Percentiles rank a stretch among this genome's conserved stretches.
phyloP scores from a whole-genome alignment of 1,284 basidiomycete genomes.

The Xanthoconium separans region DNA sequence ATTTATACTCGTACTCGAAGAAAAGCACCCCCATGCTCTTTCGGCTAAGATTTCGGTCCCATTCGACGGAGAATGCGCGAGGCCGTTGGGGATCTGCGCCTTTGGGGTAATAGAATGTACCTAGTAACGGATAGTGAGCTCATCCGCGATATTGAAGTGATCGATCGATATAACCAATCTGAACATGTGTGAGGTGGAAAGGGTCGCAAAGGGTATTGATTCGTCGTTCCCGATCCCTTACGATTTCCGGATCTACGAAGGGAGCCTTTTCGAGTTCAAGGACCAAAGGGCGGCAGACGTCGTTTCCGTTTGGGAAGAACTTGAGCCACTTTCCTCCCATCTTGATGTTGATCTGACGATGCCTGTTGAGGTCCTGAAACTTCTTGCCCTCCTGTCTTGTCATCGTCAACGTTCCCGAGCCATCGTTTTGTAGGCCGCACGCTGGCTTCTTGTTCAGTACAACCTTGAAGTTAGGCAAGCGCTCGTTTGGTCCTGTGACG shows the following conservation, averaged over 20 bases:
- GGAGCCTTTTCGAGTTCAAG: slow-evolving; percentile 54
- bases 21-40: slow-evolving; percentile 51
- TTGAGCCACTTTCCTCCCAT: slow-evolving; percentile 38
- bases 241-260: slow-evolving; percentile 59
- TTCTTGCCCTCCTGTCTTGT: slow-evolving; percentile 39
- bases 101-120: slow-evolving; percentile 32
- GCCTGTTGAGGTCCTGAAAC: slow-evolving; percentile 44
- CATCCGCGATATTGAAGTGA: background rate
- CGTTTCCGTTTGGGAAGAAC: slow-evolving; percentile 22
- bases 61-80: slow-evolving; percentile 66
- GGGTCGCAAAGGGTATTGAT: slow-evolving; percentile 43
- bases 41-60: slow-evolving; percentile 43
- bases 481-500: slow-evolving; percentile 36
- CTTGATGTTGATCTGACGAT: slow-evolving; percentile 36
- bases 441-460: slow-evolving; percentile 45
- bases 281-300: slow-evolving; percentile 24
- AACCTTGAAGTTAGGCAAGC: slow-evolving; percentile 56
- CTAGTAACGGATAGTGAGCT: slow-evolving; percentile 11
- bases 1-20: slow-evolving; percentile 66
- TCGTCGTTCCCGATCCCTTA: slow-evolving; percentile 50
- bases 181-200: slow-evolving; percentile 57
- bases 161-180: slow-evolving; percentile 52
- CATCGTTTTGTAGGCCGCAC: slow-evolving; percentile 54
- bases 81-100: slow-evolving; percentile 36
- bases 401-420: slow-evolving; percentile 52